Percentiles rank a stretch among this genome's conserved stretches.
These are phyloP conservation scores for Phanerodontia chrysosporium DNA, from an alignment of 768 basidiomycete genomes.

Conservation along the genomic window DNA sequence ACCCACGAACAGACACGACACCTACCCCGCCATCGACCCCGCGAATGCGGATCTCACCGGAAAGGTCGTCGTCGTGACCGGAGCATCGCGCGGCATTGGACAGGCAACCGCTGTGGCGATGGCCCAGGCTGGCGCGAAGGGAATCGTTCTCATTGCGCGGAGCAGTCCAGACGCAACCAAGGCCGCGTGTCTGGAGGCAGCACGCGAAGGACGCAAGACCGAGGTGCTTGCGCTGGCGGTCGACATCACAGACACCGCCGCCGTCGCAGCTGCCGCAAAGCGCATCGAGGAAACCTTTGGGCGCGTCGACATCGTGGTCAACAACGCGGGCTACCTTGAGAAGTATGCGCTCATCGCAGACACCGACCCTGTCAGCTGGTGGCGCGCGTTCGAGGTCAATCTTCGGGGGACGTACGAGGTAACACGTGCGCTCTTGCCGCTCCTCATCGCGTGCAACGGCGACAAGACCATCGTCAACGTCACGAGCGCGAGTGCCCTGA, in stretches of 20 bases:
- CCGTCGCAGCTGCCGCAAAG: constrained; percentile 21
- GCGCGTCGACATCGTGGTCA: constrained; percentile 25
- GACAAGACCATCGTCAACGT: constrained; percentile 12
- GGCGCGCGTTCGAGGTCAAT: constrained; percentile 8
- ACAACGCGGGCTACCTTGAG: constrained; percentile 21
- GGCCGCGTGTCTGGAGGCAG: constrained; percentile 9
- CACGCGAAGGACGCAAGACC: constrained; percentile 5
- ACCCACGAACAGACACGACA: not conserved
- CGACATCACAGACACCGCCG: constrained; percentile 22
- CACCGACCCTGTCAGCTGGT: constrained; percentile 8
- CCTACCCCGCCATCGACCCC: not conserved
- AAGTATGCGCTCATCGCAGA: not conserved
- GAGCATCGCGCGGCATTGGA: not conserved
- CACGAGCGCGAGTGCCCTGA: not conserved
- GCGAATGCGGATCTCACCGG: not conserved
- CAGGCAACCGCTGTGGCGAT: not conserved
- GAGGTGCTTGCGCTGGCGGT: constrained; percentile 18
- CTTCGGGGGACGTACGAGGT: constrained; percentile 11
- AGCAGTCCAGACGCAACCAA: not conserved
- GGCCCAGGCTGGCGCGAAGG: not conserved
- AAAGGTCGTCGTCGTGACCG: not conserved
- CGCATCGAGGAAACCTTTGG: constrained; percentile 22
- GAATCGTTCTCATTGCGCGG: not conserved
- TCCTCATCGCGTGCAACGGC: constrained; percentile 3
- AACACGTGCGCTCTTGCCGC: constrained; percentile 8